Conservation (phyloP, 176 grass and related monocot species). For the Rhipidocladum racemiflorum region DNA sequence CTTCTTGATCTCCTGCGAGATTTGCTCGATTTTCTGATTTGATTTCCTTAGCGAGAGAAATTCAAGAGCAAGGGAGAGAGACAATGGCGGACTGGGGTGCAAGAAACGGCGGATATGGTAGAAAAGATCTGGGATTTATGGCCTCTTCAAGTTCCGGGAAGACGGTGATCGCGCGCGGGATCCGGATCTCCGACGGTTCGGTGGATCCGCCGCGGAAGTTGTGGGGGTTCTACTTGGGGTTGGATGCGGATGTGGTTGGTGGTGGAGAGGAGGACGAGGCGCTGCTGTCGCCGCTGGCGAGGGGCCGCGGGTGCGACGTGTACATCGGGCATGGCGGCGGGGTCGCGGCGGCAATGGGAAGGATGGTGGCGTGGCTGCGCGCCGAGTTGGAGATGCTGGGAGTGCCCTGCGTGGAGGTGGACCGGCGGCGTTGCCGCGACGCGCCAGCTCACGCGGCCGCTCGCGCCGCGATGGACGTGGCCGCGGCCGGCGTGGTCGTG, state of each 20-base stretch:
- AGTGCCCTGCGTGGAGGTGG: slow-evolving; percentile 26
- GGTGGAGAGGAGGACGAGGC: background rate
- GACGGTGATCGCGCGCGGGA: background rate
- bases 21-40: background rate
- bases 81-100: slow-evolving; percentile 1
- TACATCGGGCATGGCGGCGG: slow-evolving; percentile 34
- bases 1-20: background rate
- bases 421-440: slow-evolving; percentile 31
- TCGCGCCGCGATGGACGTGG: slow-evolving; percentile 38
- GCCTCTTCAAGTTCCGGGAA: background rate
- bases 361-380: slow-evolving; percentile 54
- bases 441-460: slow-evolving; percentile 17
- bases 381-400: slow-evolving; percentile 61
- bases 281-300: background rate
- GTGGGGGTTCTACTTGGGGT: background rate
- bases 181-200: background rate
- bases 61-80: background rate
- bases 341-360: background rate
- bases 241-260: background rate
- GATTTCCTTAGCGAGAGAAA: background rate
- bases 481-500: slow-evolving; percentile 34
- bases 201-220: background rate
- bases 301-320: slow-evolving; percentile 44
- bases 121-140: background rate
- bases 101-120: background rate